phyloP scores from a whole-genome alignment of 768 basidiomycete genomes.

The Calocybe gangraenosa region DNA sequence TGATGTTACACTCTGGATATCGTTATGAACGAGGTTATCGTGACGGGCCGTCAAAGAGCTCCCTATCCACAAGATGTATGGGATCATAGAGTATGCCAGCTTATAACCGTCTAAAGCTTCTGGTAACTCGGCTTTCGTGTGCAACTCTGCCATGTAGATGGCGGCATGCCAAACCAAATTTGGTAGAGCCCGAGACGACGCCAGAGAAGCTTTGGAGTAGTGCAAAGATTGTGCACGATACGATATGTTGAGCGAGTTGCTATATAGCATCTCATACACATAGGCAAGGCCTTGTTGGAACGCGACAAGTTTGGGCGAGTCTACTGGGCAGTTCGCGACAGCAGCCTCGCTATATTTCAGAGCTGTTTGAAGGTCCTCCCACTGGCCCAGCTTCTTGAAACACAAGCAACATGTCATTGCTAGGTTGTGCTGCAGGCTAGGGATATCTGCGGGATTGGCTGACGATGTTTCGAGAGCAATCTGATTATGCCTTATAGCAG shows the following conservation, averaged over 20 bases:
- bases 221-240: neutral
- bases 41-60: constrained; percentile 3
- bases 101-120: constrained; percentile 10
- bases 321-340: neutral
- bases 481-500: neutral
- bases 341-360: constrained; percentile 1
- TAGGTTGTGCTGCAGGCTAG: neutral
- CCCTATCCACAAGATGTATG: constrained; percentile 10
- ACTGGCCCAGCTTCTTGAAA: neutral
- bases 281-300: neutral
- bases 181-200: neutral
- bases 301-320: neutral
- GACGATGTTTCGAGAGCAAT: neutral
- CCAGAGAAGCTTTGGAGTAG: neutral
- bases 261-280: neutral
- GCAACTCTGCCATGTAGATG: constrained; percentile 4
- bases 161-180: constrained; percentile 6
- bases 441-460: neutral
- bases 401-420: neutral
- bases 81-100: constrained; percentile 2
- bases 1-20: constrained; percentile 1
- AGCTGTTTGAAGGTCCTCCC: constrained; percentile 3
- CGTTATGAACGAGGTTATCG: constrained; percentile 1
- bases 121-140: neutral
- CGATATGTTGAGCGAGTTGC: neutral